Evolutionary conservation across 768 basidiomycete genomes (phyloP).

Genomic region (Clitopilus hobsonii): DNA sequence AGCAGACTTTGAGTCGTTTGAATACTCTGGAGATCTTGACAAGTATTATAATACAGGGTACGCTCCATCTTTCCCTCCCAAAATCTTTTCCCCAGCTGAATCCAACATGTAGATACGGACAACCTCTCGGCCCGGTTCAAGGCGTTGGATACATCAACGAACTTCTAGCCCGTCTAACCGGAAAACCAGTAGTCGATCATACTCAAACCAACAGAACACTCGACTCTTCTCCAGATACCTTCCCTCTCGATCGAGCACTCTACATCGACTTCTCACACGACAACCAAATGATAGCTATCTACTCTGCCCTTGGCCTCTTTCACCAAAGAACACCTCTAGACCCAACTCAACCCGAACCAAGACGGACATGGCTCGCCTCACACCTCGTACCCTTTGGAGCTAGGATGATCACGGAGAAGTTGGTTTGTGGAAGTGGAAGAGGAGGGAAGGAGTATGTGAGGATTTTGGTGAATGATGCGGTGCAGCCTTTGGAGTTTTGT

Average conservation of each 20-base stretch:
- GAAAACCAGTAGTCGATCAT: constrained; percentile 53
- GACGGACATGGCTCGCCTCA: constrained; percentile 49
- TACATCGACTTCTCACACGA: constrained; percentile 87
- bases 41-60: constrained; percentile 80
- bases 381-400: constrained; percentile 71
- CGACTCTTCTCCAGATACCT: constrained; percentile 55
- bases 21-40: constrained; percentile 67
- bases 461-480: constrained; percentile 73
- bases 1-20: constrained; percentile 61
- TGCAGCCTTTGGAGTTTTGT: constrained; percentile 63
- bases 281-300: constrained; percentile 79
- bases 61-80: constrained; percentile 11
- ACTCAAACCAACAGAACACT: constrained; percentile 79
- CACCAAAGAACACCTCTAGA: constrained; percentile 28
- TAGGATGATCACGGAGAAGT: constrained; percentile 68
- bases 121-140: constrained; percentile 65
- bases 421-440: constrained; percentile 52
- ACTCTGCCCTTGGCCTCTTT: constrained; percentile 56
- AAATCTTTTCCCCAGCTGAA: neutral
- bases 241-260: constrained; percentile 61
- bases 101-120: constrained; percentile 54
- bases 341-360: constrained; percentile 24
- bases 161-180: constrained; percentile 76
- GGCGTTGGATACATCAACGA: constrained; percentile 89
- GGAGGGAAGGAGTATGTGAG: constrained; percentile 54